A percentile compares a stretch with the other conserved stretches of the same genome.
These are phyloP conservation scores for Magnaporthiopsis incrustans DNA, from an alignment of 2,329 filamentous ascomycete genomes.

Conservation along the genomic window DNA sequence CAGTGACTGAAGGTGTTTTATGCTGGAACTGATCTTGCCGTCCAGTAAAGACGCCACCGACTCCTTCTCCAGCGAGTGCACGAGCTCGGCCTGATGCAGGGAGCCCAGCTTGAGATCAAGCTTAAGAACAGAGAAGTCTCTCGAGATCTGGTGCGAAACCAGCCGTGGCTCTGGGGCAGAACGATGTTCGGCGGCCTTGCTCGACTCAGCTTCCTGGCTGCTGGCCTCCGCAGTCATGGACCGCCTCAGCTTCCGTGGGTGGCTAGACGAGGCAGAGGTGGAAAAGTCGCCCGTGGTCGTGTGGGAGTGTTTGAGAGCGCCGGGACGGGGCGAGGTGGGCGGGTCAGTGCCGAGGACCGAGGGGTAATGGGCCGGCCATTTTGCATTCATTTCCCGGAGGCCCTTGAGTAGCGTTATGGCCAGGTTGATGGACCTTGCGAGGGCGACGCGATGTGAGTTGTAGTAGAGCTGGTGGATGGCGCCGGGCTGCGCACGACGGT, in stretches of 20 bases:
- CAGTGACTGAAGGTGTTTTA: conserved; percentile 79
- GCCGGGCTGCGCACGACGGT: conserved; percentile 62
- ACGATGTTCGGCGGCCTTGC: conserved; percentile 57
- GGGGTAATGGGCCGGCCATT: conserved; percentile 94
- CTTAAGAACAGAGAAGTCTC: conserved; percentile 93
- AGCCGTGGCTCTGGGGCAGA: conserved; percentile 54
- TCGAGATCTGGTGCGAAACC: conserved; percentile 84
- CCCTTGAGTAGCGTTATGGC: conserved; percentile 77
- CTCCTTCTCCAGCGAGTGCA: conserved; percentile 87
- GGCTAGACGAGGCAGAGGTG: conserved; percentile 24
- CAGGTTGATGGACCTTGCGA: conserved; percentile 80
- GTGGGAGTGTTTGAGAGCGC: conserved; percentile 13
- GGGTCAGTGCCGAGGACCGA: conserved; percentile 60
- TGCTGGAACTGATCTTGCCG: conserved; percentile 87
- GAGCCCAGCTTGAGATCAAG: conserved; percentile 86
- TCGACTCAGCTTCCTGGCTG: conserved; percentile 55
- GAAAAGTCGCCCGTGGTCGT: conserved; percentile 1
- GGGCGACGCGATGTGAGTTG: conserved; percentile 79
- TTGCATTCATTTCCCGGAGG: conserved; percentile 78
- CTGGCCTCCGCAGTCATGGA: conserved; percentile 63
- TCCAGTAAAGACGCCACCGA: conserved; percentile 87
- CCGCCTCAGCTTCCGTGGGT: conserved; percentile 51
- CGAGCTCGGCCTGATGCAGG: conserved; percentile 78
- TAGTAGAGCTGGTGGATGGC: conserved; percentile 92
- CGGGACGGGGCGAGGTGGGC: conserved; percentile 26